Conservation (phyloP, 768 basidiomycete species). For the Tulasnella calospora region DNA sequence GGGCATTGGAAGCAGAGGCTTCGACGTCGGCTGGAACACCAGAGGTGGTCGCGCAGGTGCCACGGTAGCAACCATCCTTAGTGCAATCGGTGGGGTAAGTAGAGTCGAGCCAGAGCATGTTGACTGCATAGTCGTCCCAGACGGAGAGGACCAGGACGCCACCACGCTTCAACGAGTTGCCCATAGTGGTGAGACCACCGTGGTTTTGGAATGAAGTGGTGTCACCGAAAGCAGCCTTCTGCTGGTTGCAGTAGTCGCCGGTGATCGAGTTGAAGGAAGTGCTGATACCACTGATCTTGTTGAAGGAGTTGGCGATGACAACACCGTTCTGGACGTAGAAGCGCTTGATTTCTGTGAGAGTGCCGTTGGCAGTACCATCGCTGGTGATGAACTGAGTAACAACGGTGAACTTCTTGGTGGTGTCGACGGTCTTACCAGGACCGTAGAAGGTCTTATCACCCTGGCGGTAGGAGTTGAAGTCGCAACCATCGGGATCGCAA, state of each 20-base stretch:
- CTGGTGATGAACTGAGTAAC: conserved; percentile 55
- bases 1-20: conserved; percentile 38
- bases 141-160: conserved; percentile 49
- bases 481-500: conserved; percentile 56
- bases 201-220: conserved; percentile 41
- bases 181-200: conserved; percentile 42
- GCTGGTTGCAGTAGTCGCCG: conserved; percentile 45
- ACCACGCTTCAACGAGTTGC: conserved; percentile 39
- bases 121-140: conserved; percentile 53
- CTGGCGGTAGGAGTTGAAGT: conserved; percentile 60
- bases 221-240: conserved; percentile 46
- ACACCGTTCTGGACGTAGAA: conserved; percentile 46
- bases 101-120: conserved; percentile 56
- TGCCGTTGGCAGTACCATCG: conserved; percentile 45
- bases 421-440: conserved; percentile 48
- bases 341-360: conserved; percentile 48
- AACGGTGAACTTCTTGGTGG: conserved; percentile 49
- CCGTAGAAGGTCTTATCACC: conserved; percentile 48
- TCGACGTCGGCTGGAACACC: conserved; percentile 48
- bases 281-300: conserved; percentile 44
- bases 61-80: conserved; percentile 37
- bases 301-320: conserved; percentile 50
- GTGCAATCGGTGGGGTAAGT: conserved; percentile 40
- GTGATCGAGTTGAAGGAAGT: conserved; percentile 45
- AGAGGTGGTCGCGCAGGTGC: conserved; percentile 47